Percentiles rank a stretch among this genome's conserved stretches.
phyloP scores from a whole-genome alignment of 495 filamentous ascomycete genomes.

The Aspergillus egyptiacus region DNA sequence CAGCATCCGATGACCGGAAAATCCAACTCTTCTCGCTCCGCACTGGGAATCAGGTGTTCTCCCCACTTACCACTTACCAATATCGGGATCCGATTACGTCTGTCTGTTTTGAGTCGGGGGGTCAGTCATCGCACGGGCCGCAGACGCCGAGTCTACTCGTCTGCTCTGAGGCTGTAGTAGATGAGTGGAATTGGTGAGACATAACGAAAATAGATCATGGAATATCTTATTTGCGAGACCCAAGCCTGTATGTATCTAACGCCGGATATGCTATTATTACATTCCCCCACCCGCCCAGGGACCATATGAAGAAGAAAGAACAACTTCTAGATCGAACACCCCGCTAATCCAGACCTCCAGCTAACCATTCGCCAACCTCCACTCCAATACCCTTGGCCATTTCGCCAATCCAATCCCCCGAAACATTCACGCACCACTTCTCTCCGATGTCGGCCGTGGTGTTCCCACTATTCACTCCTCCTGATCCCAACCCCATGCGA shows the following conservation, averaged over 20 bases:
- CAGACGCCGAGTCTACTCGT: constrained; percentile 36
- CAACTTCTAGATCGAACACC: background rate
- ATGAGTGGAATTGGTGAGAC: constrained; percentile 38
- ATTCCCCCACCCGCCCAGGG: constrained; percentile 1
- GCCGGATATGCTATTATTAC: constrained; percentile 8
- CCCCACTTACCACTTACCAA: constrained; percentile 25
- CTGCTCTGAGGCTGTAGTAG: constrained; percentile 27
- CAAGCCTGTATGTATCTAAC: background rate
- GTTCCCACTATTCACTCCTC: constrained; percentile 32
- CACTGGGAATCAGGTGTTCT: constrained; percentile 30
- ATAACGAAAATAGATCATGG: background rate
- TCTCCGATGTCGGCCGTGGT: constrained; percentile 38
- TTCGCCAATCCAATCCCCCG: constrained; percentile 44
- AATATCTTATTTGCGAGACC: background rate
- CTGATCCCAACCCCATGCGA: constrained; percentile 23
- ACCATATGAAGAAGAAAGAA: constrained; percentile 1
- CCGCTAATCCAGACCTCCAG: constrained; percentile 39
- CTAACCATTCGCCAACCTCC: constrained; percentile 46
- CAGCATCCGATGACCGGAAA: constrained; percentile 29
- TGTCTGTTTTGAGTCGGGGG: constrained; percentile 33
- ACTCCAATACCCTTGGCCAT: constrained; percentile 43
- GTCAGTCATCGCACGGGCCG: constrained; percentile 21
- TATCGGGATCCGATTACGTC: constrained; percentile 28
- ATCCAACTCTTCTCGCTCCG: constrained; percentile 38
- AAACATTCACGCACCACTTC: constrained; percentile 45